A percentile compares a stretch with the other conserved stretches of the same genome.
Evolutionary conservation across 148 eudicot genomes (phyloP).

Genomic region (Hydrangea macrophylla): DNA sequence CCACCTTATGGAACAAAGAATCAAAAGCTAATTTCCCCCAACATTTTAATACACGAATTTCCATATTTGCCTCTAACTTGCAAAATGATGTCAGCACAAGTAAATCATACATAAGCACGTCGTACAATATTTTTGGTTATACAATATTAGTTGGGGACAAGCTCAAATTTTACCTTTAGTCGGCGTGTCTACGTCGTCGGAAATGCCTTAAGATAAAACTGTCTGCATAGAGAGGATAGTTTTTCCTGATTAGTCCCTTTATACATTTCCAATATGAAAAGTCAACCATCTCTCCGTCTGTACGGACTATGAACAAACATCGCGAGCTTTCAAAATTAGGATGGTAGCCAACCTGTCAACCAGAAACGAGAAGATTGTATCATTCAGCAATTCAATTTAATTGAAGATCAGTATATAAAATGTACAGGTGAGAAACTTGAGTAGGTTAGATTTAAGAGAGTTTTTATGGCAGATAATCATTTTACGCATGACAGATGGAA

Average conservation of each 20-base stretch:
- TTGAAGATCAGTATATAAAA: neutral
- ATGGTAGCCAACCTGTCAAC: constrained; percentile 73
- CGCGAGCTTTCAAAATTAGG: constrained; percentile 75
- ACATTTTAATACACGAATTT: constrained; percentile 5
- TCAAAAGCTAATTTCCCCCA: neutral
- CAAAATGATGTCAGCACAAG: constrained; percentile 14
- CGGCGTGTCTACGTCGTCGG: constrained; percentile 44
- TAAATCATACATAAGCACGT: neutral
- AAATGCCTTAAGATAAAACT: constrained; percentile 84
- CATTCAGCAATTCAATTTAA: constrained; percentile 1
- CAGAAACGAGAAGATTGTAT: constrained; percentile 13
- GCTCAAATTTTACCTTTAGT: constrained; percentile 34
- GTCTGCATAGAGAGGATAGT: constrained; percentile 81
- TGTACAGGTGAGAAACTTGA: constrained; percentile 1
- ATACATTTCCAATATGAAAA: constrained; percentile 96
- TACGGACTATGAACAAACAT: constrained; percentile 86
- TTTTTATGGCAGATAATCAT: neutral
- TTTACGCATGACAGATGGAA: neutral
- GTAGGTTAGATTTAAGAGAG: neutral
- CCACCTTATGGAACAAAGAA: constrained; percentile 1
- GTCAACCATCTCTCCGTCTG: constrained; percentile 70
- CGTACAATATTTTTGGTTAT: constrained; percentile 4
- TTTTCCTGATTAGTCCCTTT: constrained; percentile 68
- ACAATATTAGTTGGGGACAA: constrained; percentile 13
- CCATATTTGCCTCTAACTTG: constrained; percentile 7